Evolutionary conservation across 305 asterid genomes (phyloP), one percentile per base, ranked within the genome.

Genomic region (Fraxinus baroniana): DNA sequence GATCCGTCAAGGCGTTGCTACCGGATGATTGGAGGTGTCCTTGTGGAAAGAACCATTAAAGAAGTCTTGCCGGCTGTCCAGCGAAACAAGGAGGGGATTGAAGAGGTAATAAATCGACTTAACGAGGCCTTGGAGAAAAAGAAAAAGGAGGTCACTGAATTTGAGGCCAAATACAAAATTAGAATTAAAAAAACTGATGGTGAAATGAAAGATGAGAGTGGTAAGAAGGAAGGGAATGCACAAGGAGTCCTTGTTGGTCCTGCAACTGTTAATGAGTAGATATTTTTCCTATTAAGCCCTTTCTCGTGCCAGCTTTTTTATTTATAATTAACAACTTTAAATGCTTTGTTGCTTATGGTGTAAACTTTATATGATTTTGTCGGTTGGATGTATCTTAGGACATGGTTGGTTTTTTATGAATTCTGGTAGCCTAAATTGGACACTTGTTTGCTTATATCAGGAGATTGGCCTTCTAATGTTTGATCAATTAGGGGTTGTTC

Each of bases 11-110:
- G 99, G 85, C 86, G 93, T 77, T 96, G 99, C 93, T 96, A 90
- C 90, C 92, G 99, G n/a, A 91, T 96, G 99, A 89, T 94, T 79
- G 99, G 99, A 46, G 98, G 98, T 1, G 99, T 96, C 39, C 98
- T 96, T 15, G 98, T 96, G 4, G 99, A 96, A 85, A 86, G 98
- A 87, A 96, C 97, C 5, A 90, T 96, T 18, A 88, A 86, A 70
- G 98, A 96, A 86, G 97, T 96, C 35, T 74, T 94, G 85, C 98
- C 99, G 9, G 98, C 99, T 36, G 98, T 96, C 81, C 91, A 91
- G 75, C 90, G 96, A 26, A 96, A 96, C 39, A 93, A 91, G 86
- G 98, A 93, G 55, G 99, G 99, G 41, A 90, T 96, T 30, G 97
- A 91, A 81, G 98, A 94, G 92, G 97, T 96, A 24, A 92, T 96